A percentile compares a stretch with the other conserved stretches of the same genome.
Conservation (phyloP, 2,329 filamentous ascomycete species). For the Monosporascus sp. region DNA sequence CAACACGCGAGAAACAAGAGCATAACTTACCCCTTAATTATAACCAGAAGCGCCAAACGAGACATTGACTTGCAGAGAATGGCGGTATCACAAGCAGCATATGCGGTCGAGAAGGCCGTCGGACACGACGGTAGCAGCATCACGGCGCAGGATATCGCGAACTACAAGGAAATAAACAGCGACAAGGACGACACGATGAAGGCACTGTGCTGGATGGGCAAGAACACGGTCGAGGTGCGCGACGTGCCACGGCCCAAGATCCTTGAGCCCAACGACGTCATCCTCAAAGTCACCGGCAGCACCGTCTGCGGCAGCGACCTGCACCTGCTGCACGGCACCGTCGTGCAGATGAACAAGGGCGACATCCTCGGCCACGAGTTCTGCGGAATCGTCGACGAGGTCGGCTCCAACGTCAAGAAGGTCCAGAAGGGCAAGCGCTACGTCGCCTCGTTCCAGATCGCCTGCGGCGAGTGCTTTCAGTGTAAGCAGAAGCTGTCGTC, state of each 20-base stretch:
- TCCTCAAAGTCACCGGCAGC: constrained; percentile 68
- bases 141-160: constrained; percentile 64
- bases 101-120: constrained; percentile 58
- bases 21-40: not conserved
- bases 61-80: constrained; percentile 31
- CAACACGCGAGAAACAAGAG: not conserved
- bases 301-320: constrained; percentile 56
- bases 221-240: constrained; percentile 67
- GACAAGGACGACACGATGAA: constrained; percentile 64
- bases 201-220: constrained; percentile 76
- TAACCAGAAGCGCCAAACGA: not conserved
- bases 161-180: constrained; percentile 41
- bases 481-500: constrained; percentile 75
- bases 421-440: constrained; percentile 62
- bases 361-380: constrained; percentile 65
- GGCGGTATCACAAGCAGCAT: constrained; percentile 62
- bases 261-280: constrained; percentile 69
- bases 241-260: constrained; percentile 67
- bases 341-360: constrained; percentile 56
- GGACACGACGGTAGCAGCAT: constrained; percentile 63
- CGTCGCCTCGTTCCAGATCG: constrained; percentile 83
- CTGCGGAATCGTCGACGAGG: constrained; percentile 48
- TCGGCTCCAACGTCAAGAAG: constrained; percentile 50
- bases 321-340: constrained; percentile 49
- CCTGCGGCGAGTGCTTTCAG: constrained; percentile 66